These are phyloP conservation scores for Aspergillus terreus DNA, from an alignment of 2,329 filamentous ascomycete genomes.

Conservation along the genomic window DNA sequence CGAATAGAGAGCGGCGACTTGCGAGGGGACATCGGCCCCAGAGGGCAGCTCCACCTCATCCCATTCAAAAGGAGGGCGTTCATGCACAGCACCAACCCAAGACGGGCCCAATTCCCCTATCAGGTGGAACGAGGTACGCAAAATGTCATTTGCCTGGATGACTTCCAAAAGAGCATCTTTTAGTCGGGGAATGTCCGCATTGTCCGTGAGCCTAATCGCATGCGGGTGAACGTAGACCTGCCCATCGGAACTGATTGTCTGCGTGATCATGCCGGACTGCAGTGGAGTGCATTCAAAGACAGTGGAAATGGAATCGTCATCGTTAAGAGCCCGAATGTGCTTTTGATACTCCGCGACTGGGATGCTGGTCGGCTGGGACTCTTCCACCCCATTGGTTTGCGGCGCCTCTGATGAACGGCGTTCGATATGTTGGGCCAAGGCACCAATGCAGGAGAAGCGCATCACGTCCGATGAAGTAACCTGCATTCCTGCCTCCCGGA, in stretches of 20 bases:
- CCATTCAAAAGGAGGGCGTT: constrained; percentile 15
- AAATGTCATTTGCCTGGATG: constrained; percentile 53
- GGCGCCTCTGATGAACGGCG: constrained; percentile 1
- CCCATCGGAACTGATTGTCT: constrained; percentile 53
- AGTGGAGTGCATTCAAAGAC: constrained; percentile 64
- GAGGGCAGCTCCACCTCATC: constrained; percentile 17
- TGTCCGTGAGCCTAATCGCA: constrained; percentile 49
- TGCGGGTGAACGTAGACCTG: constrained; percentile 73
- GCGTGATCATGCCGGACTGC: constrained; percentile 78
- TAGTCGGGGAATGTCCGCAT: constrained; percentile 48
- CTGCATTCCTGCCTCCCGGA: constrained; percentile 23
- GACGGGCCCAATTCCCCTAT: constrained; percentile 15
- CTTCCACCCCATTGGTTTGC: constrained; percentile 6
- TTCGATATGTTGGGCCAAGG: constrained; percentile 20
- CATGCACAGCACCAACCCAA: constrained; percentile 29
- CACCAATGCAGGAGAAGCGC: constrained; percentile 28
- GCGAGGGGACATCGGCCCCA: constrained; percentile 9
- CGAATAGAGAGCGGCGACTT: constrained; percentile 9
- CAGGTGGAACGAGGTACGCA: constrained; percentile 56
- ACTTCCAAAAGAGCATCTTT: constrained; percentile 55
- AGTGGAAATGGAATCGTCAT: constrained; percentile 18
- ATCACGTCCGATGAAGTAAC: constrained; percentile 35
- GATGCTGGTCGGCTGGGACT: background rate
- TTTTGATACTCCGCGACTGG: constrained; percentile 10
- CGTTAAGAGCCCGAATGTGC: constrained; percentile 14